Base-by-base conservation (phyloP, 2,329 filamentous ascomycete genomes). In the Talaromyces sp. region DNA sequence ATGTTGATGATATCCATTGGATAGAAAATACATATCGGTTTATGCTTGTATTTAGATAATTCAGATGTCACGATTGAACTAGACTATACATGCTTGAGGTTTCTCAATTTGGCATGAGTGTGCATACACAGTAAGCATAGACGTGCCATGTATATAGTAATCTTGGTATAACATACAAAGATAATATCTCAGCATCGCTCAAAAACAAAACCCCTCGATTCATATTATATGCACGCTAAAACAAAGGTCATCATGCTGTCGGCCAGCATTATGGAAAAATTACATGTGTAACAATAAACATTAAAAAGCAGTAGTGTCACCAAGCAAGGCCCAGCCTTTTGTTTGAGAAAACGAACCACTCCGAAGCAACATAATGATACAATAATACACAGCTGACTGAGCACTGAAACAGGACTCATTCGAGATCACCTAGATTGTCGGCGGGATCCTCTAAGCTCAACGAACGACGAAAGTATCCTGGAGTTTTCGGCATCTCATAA, bases 401-500 rank as follows among this genome's bases (percentile, higher is more conserved):
- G 17, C 31, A 52, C 21, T 19, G 29, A 43, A 21, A 7, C 27
- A 53, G 17, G 3, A 21, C 56, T 58, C 41, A 63, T 12, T 63
- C 59, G 5, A 58, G 29, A 50, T 61, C 59, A 24, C 56, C 58
- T 10, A 61, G 24, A 12, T 10, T 14, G 32, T 58, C 51, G n/a
- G 31, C 51, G n/a, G 51, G 56, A 7, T 61, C 59, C 19, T 11
- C 51, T 17, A 58, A 21, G 17, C 29, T 21, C 11, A 58, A 29
- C 7, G 59, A 58, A n/a, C 50, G 50, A 12, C 56, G 56, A 43
- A 54, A 58, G 3, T 35, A 14, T 38, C 71, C 70, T 11, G 68
- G 70, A 6, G 70, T 67, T 56, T 75, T 66, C 50, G 75, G 75
- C 52, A 76, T 69, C 48, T 72, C 73, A 58, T 72, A 76, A 57